phyloP scores from a whole-genome alignment of 1,284 basidiomycete genomes.

The Exobasidium rhododendri region DNA sequence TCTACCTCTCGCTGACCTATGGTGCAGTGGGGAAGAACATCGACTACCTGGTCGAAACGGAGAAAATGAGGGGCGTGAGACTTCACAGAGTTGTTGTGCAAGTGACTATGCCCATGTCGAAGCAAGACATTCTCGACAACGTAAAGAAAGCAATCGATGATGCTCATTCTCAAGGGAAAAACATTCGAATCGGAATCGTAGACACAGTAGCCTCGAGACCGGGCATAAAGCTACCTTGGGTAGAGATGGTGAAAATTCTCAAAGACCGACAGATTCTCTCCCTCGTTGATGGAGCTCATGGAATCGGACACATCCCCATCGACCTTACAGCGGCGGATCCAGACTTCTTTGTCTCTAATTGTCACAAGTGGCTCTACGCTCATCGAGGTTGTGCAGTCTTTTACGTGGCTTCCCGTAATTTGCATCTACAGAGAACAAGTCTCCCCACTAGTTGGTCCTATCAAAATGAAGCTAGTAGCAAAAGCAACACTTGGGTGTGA shows the following conservation, averaged over 20 bases:
- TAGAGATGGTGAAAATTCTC: slow-evolving; percentile 61
- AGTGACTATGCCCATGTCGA: slow-evolving; percentile 41
- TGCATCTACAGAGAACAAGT: slow-evolving; percentile 69
- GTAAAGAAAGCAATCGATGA: slow-evolving; percentile 23
- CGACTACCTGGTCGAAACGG: slow-evolving; percentile 48
- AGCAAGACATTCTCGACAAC: slow-evolving; percentile 47
- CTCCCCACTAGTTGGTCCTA: slow-evolving; percentile 72
- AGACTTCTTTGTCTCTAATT: slow-evolving; percentile 60
- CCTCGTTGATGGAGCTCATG: slow-evolving; percentile 75
- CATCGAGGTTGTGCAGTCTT: slow-evolving; percentile 71
- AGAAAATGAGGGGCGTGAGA: slow-evolving; percentile 2
- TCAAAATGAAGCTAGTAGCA: slow-evolving; percentile 48
- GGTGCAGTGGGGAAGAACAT: slow-evolving; percentile 44
- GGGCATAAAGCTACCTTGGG: slow-evolving; percentile 74
- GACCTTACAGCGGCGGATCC: slow-evolving; percentile 48
- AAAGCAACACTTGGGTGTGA: slow-evolving; percentile 16
- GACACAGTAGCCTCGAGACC: slow-evolving; percentile 72
- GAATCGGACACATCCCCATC: slow-evolving; percentile 62
- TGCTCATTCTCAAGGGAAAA: slow-evolving; percentile 59
- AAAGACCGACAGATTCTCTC: slow-evolving; percentile 38
- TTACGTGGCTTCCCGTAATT: slow-evolving; percentile 76
- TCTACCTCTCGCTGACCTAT: slow-evolving; percentile 43
- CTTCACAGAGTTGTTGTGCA: slow-evolving; percentile 41
- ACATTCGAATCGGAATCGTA: slow-evolving; percentile 74
- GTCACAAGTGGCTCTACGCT: slow-evolving; percentile 77